These are phyloP conservation scores for Cladosporium sp. DNA, from an alignment of 2,329 filamentous ascomycete species.

Conservation along the genomic window DNA sequence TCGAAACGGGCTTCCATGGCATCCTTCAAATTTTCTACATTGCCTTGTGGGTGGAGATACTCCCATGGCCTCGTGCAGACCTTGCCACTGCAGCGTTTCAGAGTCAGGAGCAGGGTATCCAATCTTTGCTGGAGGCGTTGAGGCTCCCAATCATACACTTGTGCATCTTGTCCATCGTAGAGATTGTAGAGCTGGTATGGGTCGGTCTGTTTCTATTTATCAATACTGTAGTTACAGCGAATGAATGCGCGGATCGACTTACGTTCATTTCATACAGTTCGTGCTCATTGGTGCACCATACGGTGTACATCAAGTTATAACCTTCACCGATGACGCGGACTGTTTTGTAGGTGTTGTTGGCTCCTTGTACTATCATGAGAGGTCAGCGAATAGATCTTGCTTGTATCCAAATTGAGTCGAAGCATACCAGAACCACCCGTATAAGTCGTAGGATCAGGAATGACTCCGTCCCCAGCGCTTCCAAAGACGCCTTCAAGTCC, in stretches of 20 bases:
- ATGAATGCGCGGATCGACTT: not conserved
- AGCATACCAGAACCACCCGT: not conserved
- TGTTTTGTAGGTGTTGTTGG: not conserved
- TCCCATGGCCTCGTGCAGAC: not conserved
- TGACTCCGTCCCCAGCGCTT: not conserved
- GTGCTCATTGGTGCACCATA: not conserved
- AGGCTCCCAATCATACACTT: not conserved
- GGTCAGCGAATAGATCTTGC: not conserved
- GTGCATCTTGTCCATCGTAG: not conserved
- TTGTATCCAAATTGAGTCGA: not conserved
- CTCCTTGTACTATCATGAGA: not conserved
- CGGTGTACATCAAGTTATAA: not conserved
- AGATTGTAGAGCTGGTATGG: not conserved
- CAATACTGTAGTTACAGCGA: not conserved
- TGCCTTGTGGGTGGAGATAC: not conserved
- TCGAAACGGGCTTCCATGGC: not conserved
- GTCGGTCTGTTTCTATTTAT: not conserved
- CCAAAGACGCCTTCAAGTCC: not conserved
- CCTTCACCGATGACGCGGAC: not conserved
- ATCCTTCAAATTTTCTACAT: not conserved
- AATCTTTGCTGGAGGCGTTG: not conserved
- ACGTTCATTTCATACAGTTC: not conserved
- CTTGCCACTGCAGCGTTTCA: not conserved
- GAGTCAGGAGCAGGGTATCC: not conserved
- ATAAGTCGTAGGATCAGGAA: not conserved